phyloP scores from a whole-genome alignment of 768 basidiomycete species.

The Strobilomyces confusus region DNA sequence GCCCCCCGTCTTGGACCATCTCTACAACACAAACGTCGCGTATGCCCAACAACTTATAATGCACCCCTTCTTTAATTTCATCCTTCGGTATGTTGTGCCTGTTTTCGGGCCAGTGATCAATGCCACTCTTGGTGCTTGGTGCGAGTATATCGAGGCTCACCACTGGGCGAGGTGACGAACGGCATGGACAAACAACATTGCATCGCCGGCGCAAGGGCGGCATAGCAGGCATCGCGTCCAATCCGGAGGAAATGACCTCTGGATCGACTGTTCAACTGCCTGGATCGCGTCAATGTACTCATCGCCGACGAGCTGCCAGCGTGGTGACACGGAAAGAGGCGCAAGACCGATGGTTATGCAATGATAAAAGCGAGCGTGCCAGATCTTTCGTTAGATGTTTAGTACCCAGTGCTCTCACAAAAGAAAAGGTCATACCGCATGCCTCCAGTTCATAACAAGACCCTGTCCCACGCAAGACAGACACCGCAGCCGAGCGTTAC shows the following conservation, averaged over 20 bases:
- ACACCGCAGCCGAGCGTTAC: conserved; percentile 9
- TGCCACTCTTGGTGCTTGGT: too few species aligned
- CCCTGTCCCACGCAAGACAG: background rate
- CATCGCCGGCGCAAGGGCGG: background rate
- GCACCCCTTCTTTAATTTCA: background rate
- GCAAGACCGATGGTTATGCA: too few species aligned
- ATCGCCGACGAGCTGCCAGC: conserved; percentile 7
- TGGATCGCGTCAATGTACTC: background rate
- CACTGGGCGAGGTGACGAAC: background rate
- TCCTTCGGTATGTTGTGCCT: too few species aligned
- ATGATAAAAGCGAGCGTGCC: background rate
- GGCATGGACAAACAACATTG: too few species aligned
- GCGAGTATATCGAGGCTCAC: background rate
- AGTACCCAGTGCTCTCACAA: too few species aligned
- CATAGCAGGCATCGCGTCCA: background rate
- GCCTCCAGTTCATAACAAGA: conserved; percentile 3
- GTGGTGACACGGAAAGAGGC: background rate
- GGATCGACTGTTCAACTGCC: background rate
- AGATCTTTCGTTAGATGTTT: background rate
- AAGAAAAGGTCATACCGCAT: conserved; percentile 2
- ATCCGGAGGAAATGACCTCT: too few species aligned
- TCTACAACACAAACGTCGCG: background rate
- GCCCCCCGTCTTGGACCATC: conserved; percentile 1
- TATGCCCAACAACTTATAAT: background rate
- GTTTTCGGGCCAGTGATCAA: too few species aligned